A percentile compares a stretch with the other conserved stretches of the same genome.
Evolutionary conservation across 768 basidiomycete species (phyloP).

Genomic region (Rhodotorula paludigena): DNA sequence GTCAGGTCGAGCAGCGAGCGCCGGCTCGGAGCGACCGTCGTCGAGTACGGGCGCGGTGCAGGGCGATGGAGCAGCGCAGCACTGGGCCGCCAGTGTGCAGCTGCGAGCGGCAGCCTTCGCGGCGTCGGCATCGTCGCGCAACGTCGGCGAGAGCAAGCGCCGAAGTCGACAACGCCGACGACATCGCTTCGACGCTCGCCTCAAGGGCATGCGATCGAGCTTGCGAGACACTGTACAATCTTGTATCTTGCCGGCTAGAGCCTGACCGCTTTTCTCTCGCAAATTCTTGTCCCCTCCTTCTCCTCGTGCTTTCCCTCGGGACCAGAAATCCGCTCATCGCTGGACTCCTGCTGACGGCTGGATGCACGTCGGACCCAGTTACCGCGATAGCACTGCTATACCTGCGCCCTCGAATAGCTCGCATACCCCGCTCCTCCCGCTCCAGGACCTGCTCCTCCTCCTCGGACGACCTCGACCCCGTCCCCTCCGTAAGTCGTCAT

Average conservation of each 20-base stretch:
- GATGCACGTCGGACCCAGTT: no score
- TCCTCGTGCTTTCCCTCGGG: not conserved
- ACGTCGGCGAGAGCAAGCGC: not conserved
- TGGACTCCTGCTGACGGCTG: no score
- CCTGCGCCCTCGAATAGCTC: not conserved
- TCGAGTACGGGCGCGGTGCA: not conserved
- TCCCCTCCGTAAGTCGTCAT: not conserved
- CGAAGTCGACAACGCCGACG: no score
- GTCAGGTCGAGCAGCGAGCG: slow-evolving; percentile 11
- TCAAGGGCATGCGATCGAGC: no score
- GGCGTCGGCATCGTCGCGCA: not conserved
- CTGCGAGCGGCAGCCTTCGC: not conserved
- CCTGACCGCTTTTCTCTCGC: not conserved
- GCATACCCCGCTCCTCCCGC: not conserved
- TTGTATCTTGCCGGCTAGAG: not conserved
- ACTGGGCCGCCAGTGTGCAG: not conserved
- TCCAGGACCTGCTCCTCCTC: not conserved
- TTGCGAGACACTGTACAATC: not conserved
- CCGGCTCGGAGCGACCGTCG: not conserved
- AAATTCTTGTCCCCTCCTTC: not conserved
- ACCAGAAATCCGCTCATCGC: no score
- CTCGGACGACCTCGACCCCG: not conserved
- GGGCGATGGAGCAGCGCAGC: not conserved
- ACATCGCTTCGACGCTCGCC: no score
- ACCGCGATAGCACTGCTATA: not conserved